These are phyloP conservation scores for Bothia castanella DNA, from an alignment of 1,284 basidiomycete genomes.

Conservation along the genomic window DNA sequence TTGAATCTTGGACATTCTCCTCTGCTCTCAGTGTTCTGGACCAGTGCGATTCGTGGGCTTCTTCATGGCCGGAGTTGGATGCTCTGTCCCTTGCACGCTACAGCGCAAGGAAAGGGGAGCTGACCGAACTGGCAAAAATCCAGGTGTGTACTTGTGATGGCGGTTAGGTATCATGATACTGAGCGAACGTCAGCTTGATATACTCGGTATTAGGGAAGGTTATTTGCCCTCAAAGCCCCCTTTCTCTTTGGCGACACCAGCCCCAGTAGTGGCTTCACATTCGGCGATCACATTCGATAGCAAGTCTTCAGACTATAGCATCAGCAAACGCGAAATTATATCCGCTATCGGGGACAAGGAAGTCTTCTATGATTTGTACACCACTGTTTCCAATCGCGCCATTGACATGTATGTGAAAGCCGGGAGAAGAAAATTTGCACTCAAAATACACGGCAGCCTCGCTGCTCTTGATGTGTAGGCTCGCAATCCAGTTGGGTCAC, in stretches of 20 bases:
- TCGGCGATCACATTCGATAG: conserved; percentile 19
- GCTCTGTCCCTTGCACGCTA: conserved; percentile 45
- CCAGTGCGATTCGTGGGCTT: conserved; percentile 77
- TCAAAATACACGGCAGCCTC: conserved; percentile 79
- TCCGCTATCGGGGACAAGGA: conserved; percentile 55
- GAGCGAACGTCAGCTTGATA: conserved; percentile 60
- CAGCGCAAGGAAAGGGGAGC: conserved; percentile 73
- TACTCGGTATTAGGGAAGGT: conserved; percentile 68
- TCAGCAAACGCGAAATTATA: conserved; percentile 65
- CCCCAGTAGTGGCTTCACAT: conserved; percentile 17
- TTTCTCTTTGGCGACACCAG: conserved; percentile 51
- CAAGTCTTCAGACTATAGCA: conserved; percentile 34
- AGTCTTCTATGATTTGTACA: conserved; percentile 73
- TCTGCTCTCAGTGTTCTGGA: conserved; percentile 85
- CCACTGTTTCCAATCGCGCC: conserved; percentile 70
- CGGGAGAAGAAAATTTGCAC: conserved; percentile 76
- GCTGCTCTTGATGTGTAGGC: conserved; percentile 84
- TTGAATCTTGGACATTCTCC: conserved; percentile 94
- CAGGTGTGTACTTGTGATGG: conserved; percentile 51
- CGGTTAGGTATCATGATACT: conserved; percentile 3
- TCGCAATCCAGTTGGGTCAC: not conserved
- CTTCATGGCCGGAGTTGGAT: conserved; percentile 42
- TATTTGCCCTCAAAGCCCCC: conserved; percentile 72
- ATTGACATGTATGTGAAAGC: conserved; percentile 80
- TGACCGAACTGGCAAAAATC: conserved; percentile 75